phyloP scores from a whole-genome alignment of 805 yeast genomes.

The Starmerella bacillaris region DNA sequence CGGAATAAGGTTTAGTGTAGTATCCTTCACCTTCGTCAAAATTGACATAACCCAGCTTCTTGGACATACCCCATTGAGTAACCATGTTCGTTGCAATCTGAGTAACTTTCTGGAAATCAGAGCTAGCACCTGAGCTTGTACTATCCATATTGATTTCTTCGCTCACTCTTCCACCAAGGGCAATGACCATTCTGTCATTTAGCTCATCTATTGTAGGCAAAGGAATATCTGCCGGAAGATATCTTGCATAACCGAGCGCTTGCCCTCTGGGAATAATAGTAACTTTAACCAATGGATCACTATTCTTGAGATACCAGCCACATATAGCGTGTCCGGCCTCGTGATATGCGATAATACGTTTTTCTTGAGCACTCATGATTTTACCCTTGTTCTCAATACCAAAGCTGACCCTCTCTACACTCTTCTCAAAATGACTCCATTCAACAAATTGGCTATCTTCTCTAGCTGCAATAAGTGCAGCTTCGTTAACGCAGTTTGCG shows the following conservation, averaged over 20 bases:
- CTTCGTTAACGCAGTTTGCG: slow-evolving; percentile 92
- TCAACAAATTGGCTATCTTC: slow-evolving; percentile 51
- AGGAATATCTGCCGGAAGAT: slow-evolving; percentile 82
- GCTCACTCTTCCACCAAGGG: slow-evolving; percentile 90
- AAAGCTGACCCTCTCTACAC: slow-evolving; percentile 92
- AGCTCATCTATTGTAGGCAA: slow-evolving; percentile 61
- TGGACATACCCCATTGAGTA: slow-evolving; percentile 74
- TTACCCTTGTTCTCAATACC: slow-evolving; percentile 85
- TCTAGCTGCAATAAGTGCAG: slow-evolving; percentile 93
- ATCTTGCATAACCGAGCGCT: slow-evolving; percentile 94
- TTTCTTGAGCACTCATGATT: slow-evolving; percentile 69
- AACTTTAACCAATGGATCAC: slow-evolving; percentile 88
- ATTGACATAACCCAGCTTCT: slow-evolving; percentile 68
- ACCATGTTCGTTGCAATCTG: slow-evolving; percentile 90
- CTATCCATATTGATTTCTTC: slow-evolving; percentile 83
- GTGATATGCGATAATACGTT: slow-evolving; percentile 82
- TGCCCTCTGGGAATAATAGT: slow-evolving; percentile 94
- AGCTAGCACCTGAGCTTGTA: slow-evolving; percentile 93
- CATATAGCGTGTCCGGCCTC: slow-evolving; percentile 99
- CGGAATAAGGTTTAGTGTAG: slow-evolving; percentile 74
- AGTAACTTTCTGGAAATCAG: slow-evolving; percentile 91
- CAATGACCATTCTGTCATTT: slow-evolving; percentile 84
- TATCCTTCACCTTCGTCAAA: slow-evolving; percentile 55
- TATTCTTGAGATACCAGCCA: slow-evolving; percentile 84
- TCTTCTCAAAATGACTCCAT: slow-evolving; percentile 73